phyloP scores from a whole-genome alignment of 805 yeast species.

The Ogataea angusta region DNA sequence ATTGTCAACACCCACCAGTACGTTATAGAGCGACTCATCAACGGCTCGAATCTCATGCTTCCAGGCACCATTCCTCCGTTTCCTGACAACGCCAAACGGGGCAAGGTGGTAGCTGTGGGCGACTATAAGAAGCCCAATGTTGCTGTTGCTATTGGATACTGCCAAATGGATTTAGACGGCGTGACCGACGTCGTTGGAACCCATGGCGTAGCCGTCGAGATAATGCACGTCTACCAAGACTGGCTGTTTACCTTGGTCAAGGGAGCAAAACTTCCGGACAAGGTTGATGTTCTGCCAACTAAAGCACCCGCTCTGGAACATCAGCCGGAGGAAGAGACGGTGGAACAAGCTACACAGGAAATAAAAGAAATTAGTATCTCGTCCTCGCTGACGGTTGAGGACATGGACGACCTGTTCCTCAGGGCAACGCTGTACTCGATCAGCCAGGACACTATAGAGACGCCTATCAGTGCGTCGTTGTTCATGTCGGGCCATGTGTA shows the following conservation, averaged over 20 bases:
- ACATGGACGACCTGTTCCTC: constrained; percentile 70
- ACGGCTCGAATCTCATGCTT: constrained; percentile 81
- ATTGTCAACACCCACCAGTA: constrained; percentile 65
- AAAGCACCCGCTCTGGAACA: constrained; percentile 21
- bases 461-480: constrained; percentile 71
- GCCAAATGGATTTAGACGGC: constrained; percentile 45
- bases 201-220: constrained; percentile 74
- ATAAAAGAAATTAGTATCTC: background rate
- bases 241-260: constrained; percentile 53
- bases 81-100: constrained; percentile 45
- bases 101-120: constrained; percentile 69
- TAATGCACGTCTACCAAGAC: constrained; percentile 69
- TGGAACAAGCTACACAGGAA: constrained; percentile 5
- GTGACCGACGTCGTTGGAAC: constrained; percentile 52
- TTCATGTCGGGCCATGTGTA: constrained; percentile 70
- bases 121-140: constrained; percentile 57
- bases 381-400: constrained; percentile 47
- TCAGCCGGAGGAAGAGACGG: constrained; percentile 5
- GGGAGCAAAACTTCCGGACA: constrained; percentile 41
- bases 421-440: constrained; percentile 71
- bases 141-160: constrained; percentile 69
- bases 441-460: constrained; percentile 48
- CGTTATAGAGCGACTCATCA: constrained; percentile 65
- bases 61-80: constrained; percentile 68
- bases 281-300: background rate